These are phyloP conservation scores for Aspergillus ruber DNA, from an alignment of 2,329 filamentous ascomycete species.

Conservation along the genomic window DNA sequence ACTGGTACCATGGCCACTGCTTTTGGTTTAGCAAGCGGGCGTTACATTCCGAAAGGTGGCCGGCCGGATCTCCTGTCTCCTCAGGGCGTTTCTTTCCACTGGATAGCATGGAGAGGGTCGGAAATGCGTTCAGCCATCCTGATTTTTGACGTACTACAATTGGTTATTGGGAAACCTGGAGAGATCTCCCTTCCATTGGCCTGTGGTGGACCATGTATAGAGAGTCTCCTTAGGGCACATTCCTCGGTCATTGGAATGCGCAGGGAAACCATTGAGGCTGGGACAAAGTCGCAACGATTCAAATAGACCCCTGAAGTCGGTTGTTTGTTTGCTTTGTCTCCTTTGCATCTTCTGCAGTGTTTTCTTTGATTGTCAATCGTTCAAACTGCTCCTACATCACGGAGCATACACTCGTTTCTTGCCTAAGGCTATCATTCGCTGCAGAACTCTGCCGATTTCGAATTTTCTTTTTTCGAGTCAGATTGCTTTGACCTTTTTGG, in stretches of 20 bases:
- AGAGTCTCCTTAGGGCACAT: constrained; percentile 20
- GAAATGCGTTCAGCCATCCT: constrained; percentile 21
- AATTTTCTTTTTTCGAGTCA: constrained; percentile 14
- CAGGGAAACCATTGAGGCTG: constrained; percentile 31
- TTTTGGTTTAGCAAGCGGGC: constrained; percentile 29
- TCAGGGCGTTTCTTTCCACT: constrained; percentile 1
- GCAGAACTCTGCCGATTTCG: constrained; percentile 15
- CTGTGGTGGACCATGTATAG: constrained; percentile 14
- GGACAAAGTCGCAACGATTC: constrained; percentile 23
- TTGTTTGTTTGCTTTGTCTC: constrained; percentile 40
- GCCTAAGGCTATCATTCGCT: constrained; percentile 10
- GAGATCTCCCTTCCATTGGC: constrained; percentile 15
- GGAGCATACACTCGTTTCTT: constrained; percentile 16
- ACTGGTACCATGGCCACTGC: constrained; percentile 17
- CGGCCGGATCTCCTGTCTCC: constrained; percentile 14
- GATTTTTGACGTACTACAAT: constrained; percentile 12
- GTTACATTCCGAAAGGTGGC: constrained; percentile 33
- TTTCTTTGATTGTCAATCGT: constrained; percentile 31
- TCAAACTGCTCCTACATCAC: constrained; percentile 26
- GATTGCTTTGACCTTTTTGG: constrained; percentile 7
- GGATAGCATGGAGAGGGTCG: constrained; percentile 13
- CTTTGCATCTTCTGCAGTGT: constrained; percentile 37
- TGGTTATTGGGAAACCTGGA: constrained; percentile 14
- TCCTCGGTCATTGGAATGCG: constrained; percentile 32
- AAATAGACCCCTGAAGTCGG: constrained; percentile 32